phyloP scores from a whole-genome alignment of 129 eudicot species.

The Artemisia argyi region DNA sequence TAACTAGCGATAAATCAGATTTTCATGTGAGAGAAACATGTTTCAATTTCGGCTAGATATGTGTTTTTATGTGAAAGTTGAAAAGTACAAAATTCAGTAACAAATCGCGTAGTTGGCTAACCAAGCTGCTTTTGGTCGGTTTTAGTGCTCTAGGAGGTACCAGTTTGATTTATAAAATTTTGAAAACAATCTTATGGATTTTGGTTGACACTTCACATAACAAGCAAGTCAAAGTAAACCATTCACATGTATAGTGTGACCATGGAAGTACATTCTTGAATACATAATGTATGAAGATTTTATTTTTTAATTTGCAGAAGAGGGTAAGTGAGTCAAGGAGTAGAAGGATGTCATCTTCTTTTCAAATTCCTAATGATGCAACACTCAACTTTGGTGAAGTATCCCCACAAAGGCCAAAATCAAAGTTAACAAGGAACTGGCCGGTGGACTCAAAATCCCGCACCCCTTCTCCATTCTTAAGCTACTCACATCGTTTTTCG shows the following conservation, averaged over 20 bases:
- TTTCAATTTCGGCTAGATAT: no score
- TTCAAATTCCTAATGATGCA: slow-evolving; percentile 40
- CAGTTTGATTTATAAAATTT: not conserved
- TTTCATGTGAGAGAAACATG: no score
- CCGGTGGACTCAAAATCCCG: slow-evolving; percentile 37
- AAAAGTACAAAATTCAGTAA: not conserved
- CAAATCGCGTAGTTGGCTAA: not conserved
- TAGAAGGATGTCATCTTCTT: slow-evolving; percentile 64
- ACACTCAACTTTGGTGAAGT: slow-evolving; percentile 53
- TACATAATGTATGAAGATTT: not conserved
- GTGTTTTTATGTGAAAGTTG: not conserved
- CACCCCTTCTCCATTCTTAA: slow-evolving; percentile 35
- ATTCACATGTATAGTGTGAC: not conserved
- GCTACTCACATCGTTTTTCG: slow-evolving; percentile 13
- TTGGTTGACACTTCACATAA: not conserved
- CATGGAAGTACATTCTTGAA: not conserved
- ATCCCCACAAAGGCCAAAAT: slow-evolving; percentile 55
- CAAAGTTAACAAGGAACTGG: slow-evolving; percentile 50
- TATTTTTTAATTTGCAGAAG: slow-evolving; percentile 35
- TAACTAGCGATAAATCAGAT: no score
- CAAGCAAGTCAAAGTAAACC: not conserved
- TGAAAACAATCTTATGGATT: not conserved
- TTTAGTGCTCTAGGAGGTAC: no score
- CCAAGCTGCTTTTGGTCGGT: no score
- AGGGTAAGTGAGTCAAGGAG: slow-evolving; percentile 49